Base-by-base conservation (phyloP, 1,139 yeast species). In the Yamadazyma sp. region DNA sequence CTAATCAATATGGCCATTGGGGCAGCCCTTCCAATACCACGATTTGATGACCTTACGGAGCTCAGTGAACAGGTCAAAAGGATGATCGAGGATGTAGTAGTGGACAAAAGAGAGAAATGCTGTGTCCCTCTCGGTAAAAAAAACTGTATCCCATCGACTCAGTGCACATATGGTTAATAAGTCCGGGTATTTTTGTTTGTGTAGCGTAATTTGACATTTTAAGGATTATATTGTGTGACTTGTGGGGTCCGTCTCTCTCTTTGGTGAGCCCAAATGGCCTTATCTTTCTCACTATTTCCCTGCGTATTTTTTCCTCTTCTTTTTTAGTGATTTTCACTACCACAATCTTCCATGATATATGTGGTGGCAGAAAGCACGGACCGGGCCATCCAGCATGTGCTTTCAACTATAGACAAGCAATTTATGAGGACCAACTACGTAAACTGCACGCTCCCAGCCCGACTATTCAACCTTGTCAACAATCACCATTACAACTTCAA, bases 391-490 rank as follows among this genome's bases (percentile, higher is more conserved):
- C 31, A 39, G 10, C 31, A 45, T 24, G 41, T 42, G 6, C 31
- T 53, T n/a, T 20, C 28, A 1, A 18, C 15, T 11, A 31, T 39
- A 1, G 42, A 40, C 16, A 11, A 35, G 11, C 30, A 36, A 10
- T 37, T 42, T 23, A 14, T 20, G 3, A 30, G 30, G 2, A 44
- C 52, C n/a, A 11, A 38, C 10, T 55, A 55, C 34, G 25, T 55
- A 4, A 55, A 55, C 34, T 44, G 52, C 20, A 47, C 54, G 2
- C 40, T 52, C 14, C 57, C 56, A 4, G 46, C 45, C 27, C 39
- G 37, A 18, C 37, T 56, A 9, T 48, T 41, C 30, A 25, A 46
- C 20, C 18, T 36, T 4, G 47, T 55, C 6, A 39, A 42, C 3
- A 27, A 36, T 10, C 39, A 39, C 8, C 30, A 37, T 8, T 43